Evolutionary conservation across 768 basidiomycete species (phyloP), one percentile per base, ranked within the genome.

Genomic region (Macrolepiota albuminosa): DNA sequence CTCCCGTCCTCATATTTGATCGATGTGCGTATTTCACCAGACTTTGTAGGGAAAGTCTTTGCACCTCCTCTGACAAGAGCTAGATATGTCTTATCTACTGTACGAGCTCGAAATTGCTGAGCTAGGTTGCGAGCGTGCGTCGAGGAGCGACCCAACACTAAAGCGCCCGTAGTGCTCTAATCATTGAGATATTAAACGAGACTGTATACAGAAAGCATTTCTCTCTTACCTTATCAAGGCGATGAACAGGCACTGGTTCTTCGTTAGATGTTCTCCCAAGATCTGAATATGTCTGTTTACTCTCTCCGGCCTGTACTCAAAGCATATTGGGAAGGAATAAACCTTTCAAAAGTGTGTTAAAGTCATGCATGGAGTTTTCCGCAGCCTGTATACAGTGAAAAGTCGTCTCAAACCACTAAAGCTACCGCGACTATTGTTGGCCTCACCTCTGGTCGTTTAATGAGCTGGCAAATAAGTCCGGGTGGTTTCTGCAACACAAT

Each of bases 401-500:
- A 6, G 31, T 24, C 1, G 14, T 50, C 5, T 18, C 39, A 53
- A 51, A 51, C 1, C 1, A 31, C 13, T 16, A 16, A 43, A 31
- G n/a, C 43, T 26, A 18, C 29, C 4, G 40, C 13, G 18, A 37
- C 3, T 21, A 36, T 34, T 40, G 39, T 2, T 1, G 11, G 3
- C n/a, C 43, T 34, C 49, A 59, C 58, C 51, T 47, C 54, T 36
- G 42, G 33, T 40, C 65, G 59, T 13, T 67, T 53, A 46, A 70
- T 67, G 53, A 77, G 66, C 70, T 87, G 86, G 58, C 82, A 85
- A 13, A 84, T 68, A 45, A 88, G 72, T 24, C 77, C 80, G 4
- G 83, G 76, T 3, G 86, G 85, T 66, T 88, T 88, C 66, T 86
- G 84, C 45, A 86, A 63, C 7, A 86, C 75, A 18, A 86, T 70